Percentiles rank a stretch among this genome's conserved stretches.
phyloP scores from a whole-genome alignment of 2,329 filamentous ascomycete species.

The Raffaelea deltoideospora region DNA sequence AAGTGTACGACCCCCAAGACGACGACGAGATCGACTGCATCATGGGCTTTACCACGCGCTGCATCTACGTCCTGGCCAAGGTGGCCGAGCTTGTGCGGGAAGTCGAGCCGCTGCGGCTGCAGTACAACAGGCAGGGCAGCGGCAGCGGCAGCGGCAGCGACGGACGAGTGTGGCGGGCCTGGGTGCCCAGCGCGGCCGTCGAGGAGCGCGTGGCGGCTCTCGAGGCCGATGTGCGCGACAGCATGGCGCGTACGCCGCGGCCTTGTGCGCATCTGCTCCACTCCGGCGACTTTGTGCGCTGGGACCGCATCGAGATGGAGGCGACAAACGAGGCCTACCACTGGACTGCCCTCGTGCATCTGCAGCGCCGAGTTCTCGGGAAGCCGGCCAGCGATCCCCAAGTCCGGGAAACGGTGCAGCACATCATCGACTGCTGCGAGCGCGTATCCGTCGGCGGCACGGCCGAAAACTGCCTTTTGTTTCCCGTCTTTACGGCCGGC shows the following conservation, averaged over 20 bases:
- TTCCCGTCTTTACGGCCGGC: slow-evolving; percentile 72
- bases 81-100: slow-evolving; percentile 56
- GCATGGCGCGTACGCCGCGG: slow-evolving; percentile 26
- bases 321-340: slow-evolving; percentile 69
- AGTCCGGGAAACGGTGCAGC: slow-evolving; percentile 47
- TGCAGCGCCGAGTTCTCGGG: slow-evolving; percentile 58
- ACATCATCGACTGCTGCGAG: slow-evolving; percentile 47
- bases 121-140: slow-evolving; percentile 26
- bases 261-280: slow-evolving; percentile 31
- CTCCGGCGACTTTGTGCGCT: slow-evolving; percentile 33
- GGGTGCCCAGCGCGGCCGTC: slow-evolving; percentile 42
- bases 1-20: slow-evolving; percentile 34
- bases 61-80: slow-evolving; percentile 53
- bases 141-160: slow-evolving; percentile 29
- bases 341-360: slow-evolving; percentile 61
- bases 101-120: slow-evolving; percentile 33
- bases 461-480: slow-evolving; percentile 60
- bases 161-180: too few species aligned
- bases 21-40: slow-evolving; percentile 66
- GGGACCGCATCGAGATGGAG: slow-evolving; percentile 48
- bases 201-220: slow-evolving; percentile 42
- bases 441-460: slow-evolving; percentile 50
- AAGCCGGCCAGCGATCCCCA: slow-evolving; percentile 38
- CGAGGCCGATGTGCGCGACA: slow-evolving; percentile 44
- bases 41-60: slow-evolving; percentile 61